Conservation (phyloP, 495 filamentous ascomycete genomes). For the Gamarada debralockiae region DNA sequence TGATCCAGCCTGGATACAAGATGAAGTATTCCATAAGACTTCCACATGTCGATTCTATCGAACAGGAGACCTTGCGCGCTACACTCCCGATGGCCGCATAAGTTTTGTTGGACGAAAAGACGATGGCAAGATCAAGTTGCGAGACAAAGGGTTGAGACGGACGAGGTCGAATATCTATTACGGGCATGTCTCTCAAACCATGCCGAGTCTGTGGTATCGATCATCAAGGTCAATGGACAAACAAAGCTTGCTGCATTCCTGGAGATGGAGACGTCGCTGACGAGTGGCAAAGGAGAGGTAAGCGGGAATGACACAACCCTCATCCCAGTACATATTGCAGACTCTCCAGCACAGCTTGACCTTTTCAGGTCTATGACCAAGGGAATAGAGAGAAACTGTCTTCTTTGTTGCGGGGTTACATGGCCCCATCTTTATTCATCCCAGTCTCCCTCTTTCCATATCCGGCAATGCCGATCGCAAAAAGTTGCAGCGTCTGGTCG, state of each 20-base stretch:
- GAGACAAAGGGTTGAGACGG: slow-evolving; percentile 31
- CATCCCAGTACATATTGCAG: too few species aligned
- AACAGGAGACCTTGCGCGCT: slow-evolving; percentile 23
- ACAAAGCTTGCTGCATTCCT: too few species aligned
- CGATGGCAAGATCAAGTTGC: slow-evolving; percentile 30
- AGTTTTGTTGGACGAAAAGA: slow-evolving; percentile 28
- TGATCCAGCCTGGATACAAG: slow-evolving; percentile 13
- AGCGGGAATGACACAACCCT: too few species aligned
- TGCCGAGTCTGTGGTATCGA: neutral
- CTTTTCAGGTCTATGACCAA: too few species aligned
- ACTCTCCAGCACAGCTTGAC: too few species aligned
- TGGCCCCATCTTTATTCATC: slow-evolving; percentile 23
- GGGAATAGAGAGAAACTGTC: too few species aligned
- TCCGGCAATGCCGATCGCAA: slow-evolving; percentile 7
- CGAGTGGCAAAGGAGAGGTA: too few species aligned
- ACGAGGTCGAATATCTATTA: slow-evolving; percentile 43
- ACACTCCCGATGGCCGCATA: slow-evolving; percentile 37
- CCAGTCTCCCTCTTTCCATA: slow-evolving; percentile 5
- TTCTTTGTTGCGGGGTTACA: slow-evolving; percentile 19
- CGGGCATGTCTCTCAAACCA: slow-evolving; percentile 25
- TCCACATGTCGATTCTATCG: slow-evolving; percentile 53
- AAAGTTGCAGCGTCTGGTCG: neutral
- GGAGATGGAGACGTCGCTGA: too few species aligned
- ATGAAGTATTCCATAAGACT: slow-evolving; percentile 2
- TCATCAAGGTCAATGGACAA: too few species aligned